Evolutionary conservation across 768 basidiomycete genomes (phyloP), one percentile per base, ranked within the genome.

Genomic region (Pleurotus cornucopiae): DNA sequence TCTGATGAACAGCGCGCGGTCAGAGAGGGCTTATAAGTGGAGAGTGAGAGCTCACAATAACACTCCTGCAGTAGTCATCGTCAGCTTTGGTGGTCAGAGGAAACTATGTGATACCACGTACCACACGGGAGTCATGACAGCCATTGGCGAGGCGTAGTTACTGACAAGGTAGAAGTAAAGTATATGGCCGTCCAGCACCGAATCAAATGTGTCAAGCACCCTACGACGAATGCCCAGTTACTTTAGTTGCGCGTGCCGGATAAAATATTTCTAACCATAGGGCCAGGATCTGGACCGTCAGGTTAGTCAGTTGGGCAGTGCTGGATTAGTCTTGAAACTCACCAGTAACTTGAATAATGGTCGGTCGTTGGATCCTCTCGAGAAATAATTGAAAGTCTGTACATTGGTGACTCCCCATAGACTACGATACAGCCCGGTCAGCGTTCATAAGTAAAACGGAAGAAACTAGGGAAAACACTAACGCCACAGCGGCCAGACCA

Each of bases 331-430:
- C 6, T 14, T 5, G 21, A 11, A 41, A 59, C 74, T 51, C 58
- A 79, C 81, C 61, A 73, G 57, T 16, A 71, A 21, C 59, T 74
- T 80, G 44, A 77, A 65, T 20, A 45, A 25, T 2, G 57, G 46
- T 34, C 58, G 63, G 62, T 80, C 78, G 4, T 64, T 65, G 1
- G 66, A 66, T 23, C 64, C 69, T 41, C 69, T 62, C 48, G 68
- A 68, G 58, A 78, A 83, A 65, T 81, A 85, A 13, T 75, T 70
- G 58, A 73, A 82, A 1, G 77, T 77, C 62, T 85, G 83, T 12
- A 77, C 69, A 57, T 76, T 82, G 6, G 80, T 82, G 6, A 83
- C 66, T 2, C 83, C 83, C 74, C 77, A 85, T n/a, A 85, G 66
- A n/a, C 83, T 85, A 54, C 9, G 37, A 12, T 20, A 11, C 44